These are phyloP conservation scores for Phtheirospermum japonicum DNA, from an alignment of 257 asterid genomes.

Conservation along the genomic window DNA sequence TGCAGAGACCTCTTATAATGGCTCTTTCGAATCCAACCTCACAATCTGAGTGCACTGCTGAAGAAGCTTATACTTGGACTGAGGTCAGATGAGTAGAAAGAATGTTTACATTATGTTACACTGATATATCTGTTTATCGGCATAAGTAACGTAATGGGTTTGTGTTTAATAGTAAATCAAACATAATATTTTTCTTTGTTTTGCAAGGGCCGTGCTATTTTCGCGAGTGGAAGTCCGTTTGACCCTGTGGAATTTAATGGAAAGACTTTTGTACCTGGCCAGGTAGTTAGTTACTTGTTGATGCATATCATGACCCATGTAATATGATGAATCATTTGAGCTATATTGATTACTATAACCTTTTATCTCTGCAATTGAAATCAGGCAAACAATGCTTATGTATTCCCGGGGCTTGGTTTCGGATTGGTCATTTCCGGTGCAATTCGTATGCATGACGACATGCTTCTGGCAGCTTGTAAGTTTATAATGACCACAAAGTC, in stretches of 20 bases:
- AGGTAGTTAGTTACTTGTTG: slow-evolving; percentile 56
- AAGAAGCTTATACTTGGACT: slow-evolving; percentile 88
- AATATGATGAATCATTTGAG: background rate
- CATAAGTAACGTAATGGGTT: too few species aligned
- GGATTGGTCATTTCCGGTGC: slow-evolving; percentile 69
- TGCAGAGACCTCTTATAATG: slow-evolving; percentile 86
- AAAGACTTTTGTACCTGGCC: slow-evolving; percentile 41
- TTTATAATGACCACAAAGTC: background rate
- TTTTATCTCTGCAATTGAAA: slow-evolving; percentile 13
- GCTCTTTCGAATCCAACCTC: slow-evolving; percentile 96
- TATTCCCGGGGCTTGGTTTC: slow-evolving; percentile 67
- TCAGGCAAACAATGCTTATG: slow-evolving; percentile 73
- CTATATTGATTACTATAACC: background rate
- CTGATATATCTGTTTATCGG: too few species aligned
- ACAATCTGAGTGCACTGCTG: slow-evolving; percentile 97
- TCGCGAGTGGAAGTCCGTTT: slow-evolving; percentile 91
- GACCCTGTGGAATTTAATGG: slow-evolving; percentile 67
- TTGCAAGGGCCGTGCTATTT: slow-evolving; percentile 75
- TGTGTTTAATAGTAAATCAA: too few species aligned
- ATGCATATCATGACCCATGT: too few species aligned
- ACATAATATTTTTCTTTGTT: background rate
- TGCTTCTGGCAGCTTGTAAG: slow-evolving; percentile 72
- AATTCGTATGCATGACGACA: slow-evolving; percentile 66
- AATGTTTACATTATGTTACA: too few species aligned
- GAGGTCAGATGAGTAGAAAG: slow-evolving; percentile 39